Conservation (phyloP, 208 protist genomes). For the Crithidia bombi region DNA sequence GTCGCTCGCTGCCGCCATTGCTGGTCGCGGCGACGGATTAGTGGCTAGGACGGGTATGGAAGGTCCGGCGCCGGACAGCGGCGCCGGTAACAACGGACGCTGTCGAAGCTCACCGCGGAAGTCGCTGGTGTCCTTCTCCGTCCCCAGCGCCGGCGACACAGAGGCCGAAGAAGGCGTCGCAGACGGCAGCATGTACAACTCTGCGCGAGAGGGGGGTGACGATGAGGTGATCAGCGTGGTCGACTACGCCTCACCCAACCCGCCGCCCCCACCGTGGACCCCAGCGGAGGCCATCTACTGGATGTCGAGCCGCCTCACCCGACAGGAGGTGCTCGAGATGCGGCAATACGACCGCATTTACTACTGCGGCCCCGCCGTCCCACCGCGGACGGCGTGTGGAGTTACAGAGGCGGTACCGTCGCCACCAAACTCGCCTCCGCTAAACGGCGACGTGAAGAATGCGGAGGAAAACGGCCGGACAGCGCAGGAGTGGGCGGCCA, state of each 20-base stretch:
- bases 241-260: background rate
- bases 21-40: background rate
- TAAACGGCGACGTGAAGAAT: background rate
- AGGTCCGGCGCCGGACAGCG: background rate
- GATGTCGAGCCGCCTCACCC: constrained; percentile 55
- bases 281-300: constrained; percentile 43
- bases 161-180: background rate
- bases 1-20: background rate
- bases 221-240: constrained; percentile 1
- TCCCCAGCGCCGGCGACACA: background rate
- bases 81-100: background rate
- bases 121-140: background rate
- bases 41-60: no score
- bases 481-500: background rate
- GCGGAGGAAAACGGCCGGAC: background rate
- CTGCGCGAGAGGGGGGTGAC: background rate
- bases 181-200: background rate
- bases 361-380: constrained; percentile 75
- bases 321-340: constrained; percentile 86
- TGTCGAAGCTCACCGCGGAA: constrained; percentile 5
- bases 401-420: constrained; percentile 13
- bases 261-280: constrained; percentile 49
- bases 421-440: constrained; percentile 1
- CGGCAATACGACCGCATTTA: constrained; percentile 69
- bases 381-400: constrained; percentile 23